A percentile compares a stretch with the other conserved stretches of the same genome.
These are phyloP conservation scores for Farysia itapuensis DNA, from an alignment of 1,284 basidiomycete species.

Conservation along the genomic window DNA sequence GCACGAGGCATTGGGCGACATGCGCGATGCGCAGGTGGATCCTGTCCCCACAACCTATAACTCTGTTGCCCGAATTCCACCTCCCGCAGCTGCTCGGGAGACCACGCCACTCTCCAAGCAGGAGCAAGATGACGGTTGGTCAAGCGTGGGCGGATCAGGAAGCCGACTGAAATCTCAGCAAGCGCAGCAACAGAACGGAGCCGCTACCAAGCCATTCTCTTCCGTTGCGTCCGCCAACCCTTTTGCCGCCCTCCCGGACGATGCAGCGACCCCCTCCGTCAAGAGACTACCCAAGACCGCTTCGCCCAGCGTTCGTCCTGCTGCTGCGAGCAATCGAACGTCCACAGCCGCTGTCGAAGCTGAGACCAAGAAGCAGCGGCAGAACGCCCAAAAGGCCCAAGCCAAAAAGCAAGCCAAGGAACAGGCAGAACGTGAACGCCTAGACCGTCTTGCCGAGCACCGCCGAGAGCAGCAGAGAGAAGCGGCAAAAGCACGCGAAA, in stretches of 20 bases:
- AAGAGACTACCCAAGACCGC: slow-evolving; percentile 2
- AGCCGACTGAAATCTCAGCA: neutral
- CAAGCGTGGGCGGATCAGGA: slow-evolving; percentile 12
- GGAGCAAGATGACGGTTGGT: slow-evolving; percentile 34
- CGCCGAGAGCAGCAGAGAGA: slow-evolving; percentile 31
- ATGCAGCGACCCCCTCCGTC: slow-evolving; percentile 17
- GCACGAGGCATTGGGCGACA: slow-evolving; percentile 16
- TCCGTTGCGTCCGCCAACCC: slow-evolving; percentile 35
- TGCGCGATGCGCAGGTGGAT: slow-evolving; percentile 34
- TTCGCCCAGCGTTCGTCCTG: neutral
- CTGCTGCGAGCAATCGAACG: neutral
- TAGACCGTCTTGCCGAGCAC: slow-evolving; percentile 42
- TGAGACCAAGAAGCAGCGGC: slow-evolving; percentile 48
- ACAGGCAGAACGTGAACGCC: slow-evolving; percentile 36
- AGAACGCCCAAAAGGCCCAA: slow-evolving; percentile 44
- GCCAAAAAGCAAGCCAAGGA: slow-evolving; percentile 47
- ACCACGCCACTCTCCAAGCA: slow-evolving; percentile 9
- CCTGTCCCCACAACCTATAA: slow-evolving; percentile 14
- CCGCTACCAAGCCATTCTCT: slow-evolving; percentile 2
- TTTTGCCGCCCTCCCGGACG: slow-evolving; percentile 34
- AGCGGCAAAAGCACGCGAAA: slow-evolving; percentile 12
- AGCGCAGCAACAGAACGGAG: slow-evolving; percentile 3
- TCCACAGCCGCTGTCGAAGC: neutral
- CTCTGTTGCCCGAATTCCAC: slow-evolving; percentile 23
- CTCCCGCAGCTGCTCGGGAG: slow-evolving; percentile 1